These are phyloP conservation scores for Volvox carteri DNA, from an alignment of 163 green algal species.

Conservation along the genomic window DNA sequence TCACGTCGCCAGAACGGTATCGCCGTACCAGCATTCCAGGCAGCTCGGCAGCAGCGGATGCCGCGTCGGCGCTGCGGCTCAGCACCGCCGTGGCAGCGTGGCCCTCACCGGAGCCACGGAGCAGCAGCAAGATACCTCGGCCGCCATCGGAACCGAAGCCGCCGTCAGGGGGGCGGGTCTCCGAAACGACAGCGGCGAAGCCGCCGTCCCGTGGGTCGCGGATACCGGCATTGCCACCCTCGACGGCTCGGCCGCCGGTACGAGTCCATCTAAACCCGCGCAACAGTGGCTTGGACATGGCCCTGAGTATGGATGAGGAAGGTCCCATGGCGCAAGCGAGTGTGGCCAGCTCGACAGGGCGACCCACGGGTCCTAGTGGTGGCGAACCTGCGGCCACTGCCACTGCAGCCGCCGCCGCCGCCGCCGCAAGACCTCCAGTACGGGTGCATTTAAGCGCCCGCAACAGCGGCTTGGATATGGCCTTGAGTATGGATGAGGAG, in stretches of 20 bases:
- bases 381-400: no score
- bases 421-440: background rate
- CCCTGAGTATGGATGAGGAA: conserved; percentile 33
- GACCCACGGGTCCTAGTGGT: background rate
- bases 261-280: conserved; percentile 13
- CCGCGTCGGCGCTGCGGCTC: background rate
- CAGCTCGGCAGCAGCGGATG: background rate
- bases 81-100: background rate
- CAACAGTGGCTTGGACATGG: conserved; percentile 9
- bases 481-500: background rate
- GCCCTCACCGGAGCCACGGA: background rate
- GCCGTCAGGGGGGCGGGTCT: background rate
- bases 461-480: background rate
- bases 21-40: background rate
- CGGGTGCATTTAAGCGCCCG: conserved; percentile 7
- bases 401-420: background rate
- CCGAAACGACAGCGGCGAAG: background rate
- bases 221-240: background rate
- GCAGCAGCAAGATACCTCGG: background rate
- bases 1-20: conserved; percentile 2
- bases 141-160: background rate
- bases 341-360: background rate
- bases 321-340: background rate
- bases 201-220: conserved; percentile 16
- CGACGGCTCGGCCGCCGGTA: background rate